Conservation (phyloP, 305 asterid genomes). For the Rubia occidens region DNA sequence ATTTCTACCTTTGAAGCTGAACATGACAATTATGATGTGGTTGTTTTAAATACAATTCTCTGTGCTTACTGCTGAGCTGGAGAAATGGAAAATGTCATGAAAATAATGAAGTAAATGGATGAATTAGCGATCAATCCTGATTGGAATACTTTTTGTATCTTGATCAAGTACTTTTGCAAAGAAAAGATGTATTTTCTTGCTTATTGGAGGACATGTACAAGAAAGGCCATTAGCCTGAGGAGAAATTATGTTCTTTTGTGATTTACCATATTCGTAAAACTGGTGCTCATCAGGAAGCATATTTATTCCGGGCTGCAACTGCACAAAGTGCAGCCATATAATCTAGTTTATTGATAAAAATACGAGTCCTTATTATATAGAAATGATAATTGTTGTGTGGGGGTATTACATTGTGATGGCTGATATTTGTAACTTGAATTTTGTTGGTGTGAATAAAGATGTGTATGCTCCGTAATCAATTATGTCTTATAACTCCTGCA, state of each 20-base stretch:
- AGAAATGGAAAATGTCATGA: conserved; percentile 93
- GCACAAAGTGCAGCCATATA: conserved; percentile 24
- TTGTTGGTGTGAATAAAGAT: not conserved
- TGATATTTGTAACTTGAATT: too few species aligned
- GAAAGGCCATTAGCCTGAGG: conserved; percentile 72
- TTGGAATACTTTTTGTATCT: conserved; percentile 69
- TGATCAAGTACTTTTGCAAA: conserved; percentile 79
- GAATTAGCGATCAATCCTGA: conserved; percentile 74
- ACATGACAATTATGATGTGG: conserved; percentile 76
- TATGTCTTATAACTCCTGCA: too few species aligned
- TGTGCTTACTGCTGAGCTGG: conserved; percentile 85
- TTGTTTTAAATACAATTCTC: conserved; percentile 80
- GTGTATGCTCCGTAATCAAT: too few species aligned
- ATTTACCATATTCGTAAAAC: conserved; percentile 68
- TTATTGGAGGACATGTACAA: conserved; percentile 81
- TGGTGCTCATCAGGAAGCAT: conserved; percentile 76
- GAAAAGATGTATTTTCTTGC: conserved; percentile 72
- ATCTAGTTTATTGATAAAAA: too few species aligned
- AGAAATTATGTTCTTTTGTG: conserved; percentile 54
- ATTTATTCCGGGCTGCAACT: conserved; percentile 29
- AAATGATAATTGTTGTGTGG: too few species aligned
- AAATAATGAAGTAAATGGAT: conserved; percentile 88
- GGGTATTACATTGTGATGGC: too few species aligned
- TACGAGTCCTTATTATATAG: too few species aligned
- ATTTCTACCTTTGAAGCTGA: conserved; percentile 69